A percentile compares a stretch with the other conserved stretches of the same genome.
Conservation (phyloP, 176 grass and related monocot species). For the Sorghum bicolor region DNA sequence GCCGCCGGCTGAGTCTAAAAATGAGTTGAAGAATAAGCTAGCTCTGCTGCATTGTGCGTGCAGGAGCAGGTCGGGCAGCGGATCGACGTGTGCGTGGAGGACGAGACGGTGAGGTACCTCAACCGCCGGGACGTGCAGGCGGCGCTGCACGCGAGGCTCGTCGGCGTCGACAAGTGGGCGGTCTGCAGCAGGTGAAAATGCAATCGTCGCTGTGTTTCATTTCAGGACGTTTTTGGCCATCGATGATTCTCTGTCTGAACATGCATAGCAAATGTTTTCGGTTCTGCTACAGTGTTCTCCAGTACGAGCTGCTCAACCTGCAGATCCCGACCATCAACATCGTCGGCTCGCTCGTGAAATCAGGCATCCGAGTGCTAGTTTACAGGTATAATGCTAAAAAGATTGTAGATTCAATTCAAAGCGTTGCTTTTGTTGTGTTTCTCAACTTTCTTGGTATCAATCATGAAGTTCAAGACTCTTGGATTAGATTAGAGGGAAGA, state of each 20-base stretch:
- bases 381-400: slow-evolving; percentile 63
- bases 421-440: background rate
- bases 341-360: slow-evolving; percentile 69
- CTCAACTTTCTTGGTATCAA: background rate
- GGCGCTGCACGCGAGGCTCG: slow-evolving; percentile 65
- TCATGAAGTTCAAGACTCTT: slow-evolving; percentile 18
- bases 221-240: background rate
- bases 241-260: background rate
- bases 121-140: slow-evolving; percentile 87
- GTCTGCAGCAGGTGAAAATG: slow-evolving; percentile 76
- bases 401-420: background rate
- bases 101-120: slow-evolving; percentile 90
- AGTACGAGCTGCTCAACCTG: slow-evolving; percentile 91
- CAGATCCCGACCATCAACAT: slow-evolving; percentile 78
- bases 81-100: slow-evolving; percentile 94
- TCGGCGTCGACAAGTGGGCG: slow-evolving; percentile 68
- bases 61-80: slow-evolving; percentile 53
- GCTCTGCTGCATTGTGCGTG: too few species aligned
- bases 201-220: background rate
- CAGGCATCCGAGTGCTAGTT: slow-evolving; percentile 72
- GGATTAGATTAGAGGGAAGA: background rate
- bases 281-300: slow-evolving; percentile 62
- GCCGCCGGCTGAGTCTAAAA: too few species aligned
- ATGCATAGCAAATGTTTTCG: background rate
- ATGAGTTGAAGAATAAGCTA: too few species aligned